Conservation (phyloP, 1,284 basidiomycete species). For the Fomitopsis pinicola region DNA sequence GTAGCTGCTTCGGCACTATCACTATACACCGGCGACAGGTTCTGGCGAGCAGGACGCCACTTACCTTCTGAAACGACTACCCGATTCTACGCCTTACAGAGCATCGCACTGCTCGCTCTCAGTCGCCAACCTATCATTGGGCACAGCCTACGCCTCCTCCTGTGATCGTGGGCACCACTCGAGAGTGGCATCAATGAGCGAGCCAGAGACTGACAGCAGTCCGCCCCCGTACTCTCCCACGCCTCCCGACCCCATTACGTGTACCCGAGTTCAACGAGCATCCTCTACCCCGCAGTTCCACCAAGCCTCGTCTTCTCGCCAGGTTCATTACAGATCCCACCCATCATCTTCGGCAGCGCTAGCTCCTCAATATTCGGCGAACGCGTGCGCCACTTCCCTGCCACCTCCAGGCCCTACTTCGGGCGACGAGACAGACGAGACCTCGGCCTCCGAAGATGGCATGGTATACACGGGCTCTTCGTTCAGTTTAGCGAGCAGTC, state of each 20-base stretch:
- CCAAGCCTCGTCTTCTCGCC: neutral
- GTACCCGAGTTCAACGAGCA: neutral
- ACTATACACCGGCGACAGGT: too few relatives aligned
- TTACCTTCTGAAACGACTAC: too few relatives aligned
- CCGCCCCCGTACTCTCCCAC: constrained; percentile 8
- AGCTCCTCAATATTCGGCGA: neutral
- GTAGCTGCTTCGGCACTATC: too few relatives aligned
- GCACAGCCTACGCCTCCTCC: too few relatives aligned
- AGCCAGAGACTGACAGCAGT: constrained; percentile 4
- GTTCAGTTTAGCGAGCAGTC: constrained; percentile 12
- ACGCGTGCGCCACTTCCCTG: constrained; percentile 1
- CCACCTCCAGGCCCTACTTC: constrained; percentile 11
- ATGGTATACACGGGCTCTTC: constrained; percentile 25
- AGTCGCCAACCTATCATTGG: too few relatives aligned
- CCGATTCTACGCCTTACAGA: too few relatives aligned
- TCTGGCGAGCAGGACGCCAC: too few relatives aligned
- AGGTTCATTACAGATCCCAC: neutral
- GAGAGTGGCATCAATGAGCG: neutral
- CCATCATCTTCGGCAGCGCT: neutral
- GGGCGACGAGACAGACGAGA: constrained; percentile 23
- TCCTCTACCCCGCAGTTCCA: neutral
- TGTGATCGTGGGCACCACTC: too few relatives aligned
- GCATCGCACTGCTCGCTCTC: too few relatives aligned
- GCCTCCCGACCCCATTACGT: neutral
- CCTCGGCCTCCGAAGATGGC: constrained; percentile 20